phyloP scores from a whole-genome alignment of 305 asterid species.

The Coffea humblotiana region DNA sequence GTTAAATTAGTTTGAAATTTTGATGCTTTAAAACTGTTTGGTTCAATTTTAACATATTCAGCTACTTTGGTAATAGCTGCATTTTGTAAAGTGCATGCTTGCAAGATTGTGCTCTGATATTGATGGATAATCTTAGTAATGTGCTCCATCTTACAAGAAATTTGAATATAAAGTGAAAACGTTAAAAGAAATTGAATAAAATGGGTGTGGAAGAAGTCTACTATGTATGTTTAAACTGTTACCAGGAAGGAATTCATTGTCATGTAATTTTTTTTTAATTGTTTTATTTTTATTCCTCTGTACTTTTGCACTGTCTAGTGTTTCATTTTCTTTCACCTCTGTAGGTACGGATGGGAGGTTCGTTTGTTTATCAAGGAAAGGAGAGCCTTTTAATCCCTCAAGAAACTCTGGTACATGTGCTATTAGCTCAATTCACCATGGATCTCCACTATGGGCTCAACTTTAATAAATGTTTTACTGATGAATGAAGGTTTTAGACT shows the following conservation, averaged over 20 bases:
- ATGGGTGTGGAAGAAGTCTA: neutral
- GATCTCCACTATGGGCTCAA: neutral
- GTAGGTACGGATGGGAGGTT: conserved; percentile 62
- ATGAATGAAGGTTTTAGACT: conserved; percentile 63
- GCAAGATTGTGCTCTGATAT: neutral
- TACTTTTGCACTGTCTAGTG: neutral
- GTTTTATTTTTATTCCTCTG: too few species aligned
- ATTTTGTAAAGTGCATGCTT: neutral
- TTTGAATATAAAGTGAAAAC: neutral
- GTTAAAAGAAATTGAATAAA: neutral
- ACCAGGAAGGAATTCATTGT: neutral
- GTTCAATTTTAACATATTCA: neutral
- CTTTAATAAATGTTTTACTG: conserved; percentile 12
- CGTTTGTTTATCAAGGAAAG: conserved; percentile 68
- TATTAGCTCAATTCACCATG: neutral
- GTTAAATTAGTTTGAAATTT: neutral
- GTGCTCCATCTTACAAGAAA: neutral
- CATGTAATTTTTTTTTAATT: neutral
- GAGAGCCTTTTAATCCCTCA: conserved; percentile 89
- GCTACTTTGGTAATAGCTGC: neutral
- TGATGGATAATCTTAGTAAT: neutral
- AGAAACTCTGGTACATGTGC: conserved; percentile 48
- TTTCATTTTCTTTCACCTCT: conserved; percentile 14
- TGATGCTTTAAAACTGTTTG: neutral
- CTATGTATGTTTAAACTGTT: too few species aligned